Base-by-base conservation (phyloP, 345 rosid genomes). In the Capsella bursapastoris region DNA sequence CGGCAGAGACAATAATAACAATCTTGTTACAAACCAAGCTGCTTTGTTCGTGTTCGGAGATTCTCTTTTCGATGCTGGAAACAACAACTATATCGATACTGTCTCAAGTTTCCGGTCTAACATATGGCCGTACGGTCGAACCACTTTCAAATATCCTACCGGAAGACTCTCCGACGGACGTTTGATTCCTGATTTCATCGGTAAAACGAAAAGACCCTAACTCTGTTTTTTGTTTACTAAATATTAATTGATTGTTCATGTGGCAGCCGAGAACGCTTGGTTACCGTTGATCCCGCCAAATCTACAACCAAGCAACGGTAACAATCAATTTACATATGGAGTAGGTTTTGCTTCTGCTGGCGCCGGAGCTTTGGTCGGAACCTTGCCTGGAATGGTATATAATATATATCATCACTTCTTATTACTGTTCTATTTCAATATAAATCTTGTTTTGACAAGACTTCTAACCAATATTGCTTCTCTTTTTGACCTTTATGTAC, bases 41-140 rank as follows among this genome's bases (percentile, higher is more conserved):
- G 82, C 86, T 11, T 64, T 80, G 43, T 82, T 82, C 63, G 34
- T 86, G 16, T 83, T 81, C 4, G 88, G 87, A 31, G 93, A 86
- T 57, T 88, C 90, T 4, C 2, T 78, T 0, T 81, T 82, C 53
- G 87, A 83, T 72, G 65, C 75, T 0, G 85, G 89, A 69, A 84
- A 83, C 75, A 82, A 86, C 74, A 82, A 83, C 67, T 78, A 75
- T 8, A 78, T 81, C 73, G 51, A 71, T 32, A 79, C 83, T 1
- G 0, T 40, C 10, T 27, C 35, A 37, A 63, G 71, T 4, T 14
- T 11, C 14, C 60, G 37, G 48, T 79, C 83, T 9, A 73, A 85
- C 41, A 68, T 41, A 9, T 16, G 43, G 67, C 88, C 90, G 1
- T 85, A 79, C 12, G 86, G 87, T 8, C 74, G 67, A 38, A 81